Evolutionary conservation across 2,329 filamentous ascomycete genomes (phyloP), one percentile per base, ranked within the genome.

Genomic region (Calonectria henricotiae): DNA sequence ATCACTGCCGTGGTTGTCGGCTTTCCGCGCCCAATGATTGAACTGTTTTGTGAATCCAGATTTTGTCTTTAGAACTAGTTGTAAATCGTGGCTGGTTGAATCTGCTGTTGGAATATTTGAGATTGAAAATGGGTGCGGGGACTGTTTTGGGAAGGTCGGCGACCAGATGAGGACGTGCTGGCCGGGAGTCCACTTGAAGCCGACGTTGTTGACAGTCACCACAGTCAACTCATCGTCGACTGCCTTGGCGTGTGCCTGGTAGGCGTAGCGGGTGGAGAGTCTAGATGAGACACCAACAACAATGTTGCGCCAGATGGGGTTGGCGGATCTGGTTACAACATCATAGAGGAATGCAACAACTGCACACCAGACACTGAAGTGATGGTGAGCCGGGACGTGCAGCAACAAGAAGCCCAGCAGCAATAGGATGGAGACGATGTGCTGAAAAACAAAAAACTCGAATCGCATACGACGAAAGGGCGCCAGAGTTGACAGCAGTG

Each of bases 361-460:
- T 12, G 76, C 76, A 23, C 76, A 78, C 76, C 76, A 78, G 46
- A 78, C 69, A 39, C 76, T 78, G 25, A 78, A 78, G 0, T 76
- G 73, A 20, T 78, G 76, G 13, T 78, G 76, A 1, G 74, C 68
- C 25, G 76, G 76, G 44, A 78, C 76, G 15, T 78, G 76, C 2
- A 78, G 69, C 3, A 78, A 63, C 1, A 78, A 46, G 3, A 78
- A 75, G 1, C 71, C 68, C 1, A 78, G 30, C 11, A 78, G 51
- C n/a, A 74, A 20, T 5, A 75, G 69, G 3, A 78, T 71, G 0
- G 77, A 78, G 1, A 71, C 13, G 8, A 79, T 71, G 27, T 79
- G 77, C 51, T 79, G 77, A n/a, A 74, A 32, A 9, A 79, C 75
- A n/a, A 79, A 79, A 2, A 79, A 67, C 60, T 79, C 77, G 32